Percentiles rank a stretch among this genome's conserved stretches.
Conservation (phyloP, 2,329 filamentous ascomycete species). For the Zymoseptoria crescenta region DNA sequence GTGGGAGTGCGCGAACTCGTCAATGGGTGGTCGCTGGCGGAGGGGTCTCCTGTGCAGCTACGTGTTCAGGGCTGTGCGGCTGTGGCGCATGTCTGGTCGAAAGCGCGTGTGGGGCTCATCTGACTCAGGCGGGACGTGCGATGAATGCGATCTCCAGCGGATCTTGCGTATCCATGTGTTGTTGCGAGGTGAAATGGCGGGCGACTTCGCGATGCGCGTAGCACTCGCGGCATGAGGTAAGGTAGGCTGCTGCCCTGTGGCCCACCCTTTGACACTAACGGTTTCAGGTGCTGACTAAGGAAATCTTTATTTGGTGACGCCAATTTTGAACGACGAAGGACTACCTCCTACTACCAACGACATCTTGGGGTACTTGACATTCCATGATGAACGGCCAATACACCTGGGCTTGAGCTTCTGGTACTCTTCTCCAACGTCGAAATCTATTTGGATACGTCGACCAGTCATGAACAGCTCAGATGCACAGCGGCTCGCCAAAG, state of each 20-base stretch:
- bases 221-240: neutral
- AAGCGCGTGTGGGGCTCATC: neutral
- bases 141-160: neutral
- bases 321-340: too few relatives aligned
- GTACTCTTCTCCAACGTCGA: neutral
- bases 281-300: neutral
- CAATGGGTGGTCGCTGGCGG: neutral
- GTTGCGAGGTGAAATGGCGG: neutral
- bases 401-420: neutral
- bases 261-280: too few relatives aligned
- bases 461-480: neutral
- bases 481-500: slow-evolving; percentile 1
- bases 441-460: neutral
- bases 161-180: neutral
- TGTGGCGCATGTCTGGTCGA: neutral
- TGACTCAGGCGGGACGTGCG: neutral
- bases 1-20: neutral
- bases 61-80: neutral
- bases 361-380: neutral
- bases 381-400: neutral
- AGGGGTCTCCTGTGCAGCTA: neutral
- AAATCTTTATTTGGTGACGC: neutral
- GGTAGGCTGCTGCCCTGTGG: too few relatives aligned
- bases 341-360: neutral
- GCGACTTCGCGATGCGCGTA: neutral